Evolutionary conservation across 2,329 filamentous ascomycete genomes (phyloP).

Genomic region (Alternaria novae-zelandiae): DNA sequence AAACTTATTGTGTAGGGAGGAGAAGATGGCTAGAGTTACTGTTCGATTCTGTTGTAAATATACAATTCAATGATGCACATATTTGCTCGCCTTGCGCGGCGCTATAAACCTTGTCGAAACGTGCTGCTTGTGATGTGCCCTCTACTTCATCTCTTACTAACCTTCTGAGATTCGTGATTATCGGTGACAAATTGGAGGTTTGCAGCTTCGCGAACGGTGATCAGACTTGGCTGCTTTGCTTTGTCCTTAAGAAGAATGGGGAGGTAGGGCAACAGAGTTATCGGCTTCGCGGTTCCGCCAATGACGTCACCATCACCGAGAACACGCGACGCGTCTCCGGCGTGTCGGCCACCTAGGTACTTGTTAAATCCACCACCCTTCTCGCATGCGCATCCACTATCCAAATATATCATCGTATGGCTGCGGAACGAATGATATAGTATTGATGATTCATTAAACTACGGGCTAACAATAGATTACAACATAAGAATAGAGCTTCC

Average conservation of each 20-base stretch:
- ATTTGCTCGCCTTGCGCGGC: conserved; percentile 7
- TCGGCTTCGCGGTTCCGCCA: neutral
- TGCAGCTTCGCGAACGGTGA: neutral
- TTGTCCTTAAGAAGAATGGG: neutral
- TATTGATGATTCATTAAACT: neutral
- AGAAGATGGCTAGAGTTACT: conserved; percentile 9
- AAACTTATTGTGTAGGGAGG: neutral
- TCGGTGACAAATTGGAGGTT: neutral
- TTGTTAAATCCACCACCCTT: neutral
- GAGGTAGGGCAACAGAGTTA: neutral
- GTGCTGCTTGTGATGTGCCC: neutral
- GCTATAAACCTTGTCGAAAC: neutral
- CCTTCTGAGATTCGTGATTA: neutral
- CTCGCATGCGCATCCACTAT: neutral
- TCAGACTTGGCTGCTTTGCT: neutral
- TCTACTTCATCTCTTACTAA: neutral
- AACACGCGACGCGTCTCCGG: neutral
- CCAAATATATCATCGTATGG: neutral
- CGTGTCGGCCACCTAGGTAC: neutral
- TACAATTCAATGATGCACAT: conserved; percentile 31
- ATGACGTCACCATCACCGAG: neutral
- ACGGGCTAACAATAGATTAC: neutral
- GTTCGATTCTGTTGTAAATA: conserved; percentile 41
- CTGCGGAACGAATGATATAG: no score
- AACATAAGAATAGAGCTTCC: neutral